Base-by-base conservation (phyloP, 495 filamentous ascomycete species). In the Aspergillus ellipticus region DNA sequence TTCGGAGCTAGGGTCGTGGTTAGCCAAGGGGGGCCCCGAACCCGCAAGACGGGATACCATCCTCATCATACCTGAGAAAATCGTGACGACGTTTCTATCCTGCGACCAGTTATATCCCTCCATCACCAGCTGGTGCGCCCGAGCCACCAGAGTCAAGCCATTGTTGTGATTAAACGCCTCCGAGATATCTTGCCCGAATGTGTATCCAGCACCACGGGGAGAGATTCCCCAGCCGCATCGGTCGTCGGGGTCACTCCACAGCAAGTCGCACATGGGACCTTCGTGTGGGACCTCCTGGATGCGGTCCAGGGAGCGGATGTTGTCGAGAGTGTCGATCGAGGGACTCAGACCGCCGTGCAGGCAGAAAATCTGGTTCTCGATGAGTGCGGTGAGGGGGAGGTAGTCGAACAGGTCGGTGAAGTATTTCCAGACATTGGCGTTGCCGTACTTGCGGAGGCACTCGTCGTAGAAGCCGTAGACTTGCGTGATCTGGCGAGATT, bases 101-200 rank as follows among this genome's bases (percentile, higher is more conserved):
- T 96, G 93, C 42, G 89, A 94, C 93, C 93, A 96, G 75, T 96
- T 97, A 74, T 96, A 97, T 51, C 92, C 92, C 66, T 97, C 92
- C 92, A 97, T 97, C 29, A 97, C 92, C 74, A 97, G 76, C 75
- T 97, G 92, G 79, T 97, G 92, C 20, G 92, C 92, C 63, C 92
- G 81, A 54, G 93, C 93, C 58, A 97, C 90, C 50, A 97, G 81
- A 56, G 94, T 97, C 77, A 98, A 79, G 50, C 94, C 94, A 64
- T 98, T 98, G 81, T 98, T 98, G 74, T 98, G 94, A 75, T 98
- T 98, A 81, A 98, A 98, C 4, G 94, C 94, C 76, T 98, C 94
- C 9, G 93, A 97, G 64, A 98, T 98, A 71, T 98, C 94, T 78
- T 98, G 94, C 57, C 94, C 94, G 73, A 98, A 98, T 29, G 94